Evolutionary conservation across 192 early-diverging fungal genomes (phyloP).

Genomic region (Coemansia sp.): DNA sequence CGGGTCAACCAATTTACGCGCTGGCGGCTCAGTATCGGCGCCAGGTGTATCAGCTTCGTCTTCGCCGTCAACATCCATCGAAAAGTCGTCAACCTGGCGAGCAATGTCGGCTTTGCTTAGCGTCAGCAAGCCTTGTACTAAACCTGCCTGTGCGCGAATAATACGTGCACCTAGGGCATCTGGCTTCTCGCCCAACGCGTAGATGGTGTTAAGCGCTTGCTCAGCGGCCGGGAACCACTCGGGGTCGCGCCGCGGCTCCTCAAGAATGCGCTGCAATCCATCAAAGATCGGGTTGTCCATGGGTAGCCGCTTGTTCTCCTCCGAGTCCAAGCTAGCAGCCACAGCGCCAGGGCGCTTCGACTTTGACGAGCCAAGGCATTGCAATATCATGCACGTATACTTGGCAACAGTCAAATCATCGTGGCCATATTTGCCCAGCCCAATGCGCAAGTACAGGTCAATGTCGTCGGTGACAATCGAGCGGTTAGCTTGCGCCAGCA

Average conservation of each 20-base stretch:
- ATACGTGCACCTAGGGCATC: slow-evolving; percentile 78
- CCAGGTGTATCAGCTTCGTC: slow-evolving; percentile 27
- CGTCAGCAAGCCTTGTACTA: slow-evolving; percentile 62
- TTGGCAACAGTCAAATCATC: slow-evolving; percentile 82
- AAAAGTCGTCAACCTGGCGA: slow-evolving; percentile 11
- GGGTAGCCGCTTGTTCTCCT: slow-evolving; percentile 56
- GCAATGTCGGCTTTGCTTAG: slow-evolving; percentile 11
- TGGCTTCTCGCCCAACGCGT: slow-evolving; percentile 87
- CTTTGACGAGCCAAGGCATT: slow-evolving; percentile 65
- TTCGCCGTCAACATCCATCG: slow-evolving; percentile 38
- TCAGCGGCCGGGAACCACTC: slow-evolving; percentile 90
- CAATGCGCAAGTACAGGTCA: slow-evolving; percentile 80
- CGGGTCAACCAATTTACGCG: slow-evolving; percentile 50
- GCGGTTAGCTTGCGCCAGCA: slow-evolving; percentile 86
- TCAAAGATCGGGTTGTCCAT: slow-evolving; percentile 63
- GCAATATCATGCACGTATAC: slow-evolving; percentile 91
- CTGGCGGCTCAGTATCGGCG: slow-evolving; percentile 13
- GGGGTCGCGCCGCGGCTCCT: slow-evolving; percentile 36
- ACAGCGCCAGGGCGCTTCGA: slow-evolving; percentile 26
- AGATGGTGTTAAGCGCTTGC: slow-evolving; percentile 94
- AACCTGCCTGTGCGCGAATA: slow-evolving; percentile 66
- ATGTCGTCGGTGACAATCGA: slow-evolving; percentile 84
- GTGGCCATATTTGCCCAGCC: slow-evolving; percentile 81
- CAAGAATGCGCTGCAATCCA: slow-evolving; percentile 56
- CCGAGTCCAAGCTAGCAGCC: slow-evolving; percentile 16